phyloP scores from a whole-genome alignment of 306 rosid genomes.

The Quercus glauca region DNA sequence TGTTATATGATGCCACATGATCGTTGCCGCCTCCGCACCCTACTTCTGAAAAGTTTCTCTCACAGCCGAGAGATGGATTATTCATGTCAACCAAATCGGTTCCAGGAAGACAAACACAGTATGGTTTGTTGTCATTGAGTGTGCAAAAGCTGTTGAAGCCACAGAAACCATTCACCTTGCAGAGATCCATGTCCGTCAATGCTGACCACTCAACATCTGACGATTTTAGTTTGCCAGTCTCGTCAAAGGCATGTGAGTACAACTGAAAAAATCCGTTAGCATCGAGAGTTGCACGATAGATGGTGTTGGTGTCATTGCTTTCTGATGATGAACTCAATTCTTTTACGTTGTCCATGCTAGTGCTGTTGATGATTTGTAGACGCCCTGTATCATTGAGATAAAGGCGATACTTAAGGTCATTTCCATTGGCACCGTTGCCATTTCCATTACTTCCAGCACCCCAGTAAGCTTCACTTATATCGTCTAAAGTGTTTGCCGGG shows the following conservation, averaged over 20 bases:
- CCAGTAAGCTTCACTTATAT: not conserved
- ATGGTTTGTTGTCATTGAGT: not conserved
- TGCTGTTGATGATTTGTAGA: not conserved
- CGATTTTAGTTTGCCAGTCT: not conserved
- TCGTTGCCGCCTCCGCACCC: not conserved
- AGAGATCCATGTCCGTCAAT: not conserved
- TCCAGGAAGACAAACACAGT: constrained; percentile 17
- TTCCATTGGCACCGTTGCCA: too few species aligned
- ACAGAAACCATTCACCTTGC: constrained; percentile 1
- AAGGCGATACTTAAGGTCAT: not conserved
- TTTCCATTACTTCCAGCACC: accelerated
- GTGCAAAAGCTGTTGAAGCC: constrained; percentile 21
- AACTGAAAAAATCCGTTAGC: constrained; percentile 6
- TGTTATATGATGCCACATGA: not conserved
- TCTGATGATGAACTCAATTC: not conserved
- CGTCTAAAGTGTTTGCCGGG: not conserved
- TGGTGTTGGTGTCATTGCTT: not conserved
- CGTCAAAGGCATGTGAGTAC: not conserved
- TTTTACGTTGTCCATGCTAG: not conserved
- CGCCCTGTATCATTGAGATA: not conserved
- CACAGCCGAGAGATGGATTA: not conserved
- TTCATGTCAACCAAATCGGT: not conserved
- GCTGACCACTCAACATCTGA: not conserved
- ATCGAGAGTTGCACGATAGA: constrained; percentile 15
- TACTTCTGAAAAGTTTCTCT: not conserved